Conservation (phyloP, 306 rosid species). For the Comarum palustre region DNA sequence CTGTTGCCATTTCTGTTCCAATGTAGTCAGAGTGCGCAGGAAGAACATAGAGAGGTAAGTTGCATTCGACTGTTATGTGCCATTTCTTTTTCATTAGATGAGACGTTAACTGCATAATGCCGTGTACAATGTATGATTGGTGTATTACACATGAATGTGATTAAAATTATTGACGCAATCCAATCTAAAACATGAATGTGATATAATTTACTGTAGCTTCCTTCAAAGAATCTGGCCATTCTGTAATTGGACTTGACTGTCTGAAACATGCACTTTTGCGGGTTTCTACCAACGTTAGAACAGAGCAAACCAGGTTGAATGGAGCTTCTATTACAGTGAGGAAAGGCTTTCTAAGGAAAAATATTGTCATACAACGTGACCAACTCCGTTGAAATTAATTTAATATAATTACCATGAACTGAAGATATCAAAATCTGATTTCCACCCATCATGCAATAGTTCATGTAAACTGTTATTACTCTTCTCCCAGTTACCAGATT, state of each 20-base stretch:
- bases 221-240: neutral
- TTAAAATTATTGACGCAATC: neutral
- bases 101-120: neutral
- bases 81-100: neutral
- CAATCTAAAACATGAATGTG: neutral
- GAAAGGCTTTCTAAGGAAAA: neutral
- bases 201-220: neutral
- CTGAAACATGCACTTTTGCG: neutral
- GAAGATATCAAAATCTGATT: neutral
- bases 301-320: neutral
- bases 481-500: constrained; percentile 9
- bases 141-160: neutral
- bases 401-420: neutral
- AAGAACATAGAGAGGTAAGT: constrained; percentile 92
- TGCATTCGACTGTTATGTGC: neutral
- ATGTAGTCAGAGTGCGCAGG: constrained; percentile 90
- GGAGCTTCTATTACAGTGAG: neutral
- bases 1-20: constrained; percentile 90
- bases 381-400: neutral
- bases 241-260: neutral
- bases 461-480: neutral
- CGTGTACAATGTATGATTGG: neutral
- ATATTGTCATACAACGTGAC: neutral
- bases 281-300: neutral
- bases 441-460: neutral